phyloP scores from a whole-genome alignment of 306 rosid genomes.

The Ormosia emarginata region DNA sequence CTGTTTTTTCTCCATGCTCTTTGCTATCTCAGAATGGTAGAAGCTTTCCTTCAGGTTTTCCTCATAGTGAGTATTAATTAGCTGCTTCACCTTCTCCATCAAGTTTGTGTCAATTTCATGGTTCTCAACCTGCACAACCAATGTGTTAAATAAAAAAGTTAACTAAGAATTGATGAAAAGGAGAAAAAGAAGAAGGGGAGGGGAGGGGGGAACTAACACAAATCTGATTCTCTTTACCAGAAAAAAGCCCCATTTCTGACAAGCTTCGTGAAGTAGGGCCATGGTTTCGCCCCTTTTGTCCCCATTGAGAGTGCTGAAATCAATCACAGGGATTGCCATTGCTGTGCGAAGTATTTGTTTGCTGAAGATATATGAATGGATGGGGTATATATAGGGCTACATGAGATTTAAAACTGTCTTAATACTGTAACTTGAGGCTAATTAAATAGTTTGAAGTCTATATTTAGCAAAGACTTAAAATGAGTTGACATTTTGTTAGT shows the following conservation, averaged over 20 bases:
- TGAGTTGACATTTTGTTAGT: background rate
- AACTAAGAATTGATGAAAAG: background rate
- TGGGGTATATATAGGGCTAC: conserved; percentile 43
- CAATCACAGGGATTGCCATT: conserved; percentile 57
- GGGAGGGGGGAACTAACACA: background rate
- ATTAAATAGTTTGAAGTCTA: background rate
- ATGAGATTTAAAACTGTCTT: background rate
- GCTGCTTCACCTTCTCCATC: conserved; percentile 73
- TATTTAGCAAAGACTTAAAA: background rate
- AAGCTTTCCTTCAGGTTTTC: conserved; percentile 61
- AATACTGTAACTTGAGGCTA: background rate
- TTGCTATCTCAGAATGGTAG: conserved; percentile 61
- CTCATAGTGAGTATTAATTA: conserved; percentile 64
- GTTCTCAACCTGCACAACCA: conserved; percentile 59
- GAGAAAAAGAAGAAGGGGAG: background rate
- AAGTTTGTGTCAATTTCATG: conserved; percentile 63
- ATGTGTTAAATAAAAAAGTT: background rate
- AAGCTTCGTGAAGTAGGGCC: conserved; percentile 53
- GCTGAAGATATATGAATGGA: conserved; percentile 9
- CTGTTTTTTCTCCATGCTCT: conserved; percentile 36
- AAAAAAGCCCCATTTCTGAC: conserved; percentile 73
- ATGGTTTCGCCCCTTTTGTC: conserved; percentile 43
- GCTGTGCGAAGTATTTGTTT: conserved; percentile 6
- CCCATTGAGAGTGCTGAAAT: conserved; percentile 47
- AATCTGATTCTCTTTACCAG: conserved; percentile 34